Evolutionary conservation across 1,139 yeast genomes (phyloP), one percentile per base, ranked within the genome.

Genomic region (Saccharomyces hybrid): DNA sequence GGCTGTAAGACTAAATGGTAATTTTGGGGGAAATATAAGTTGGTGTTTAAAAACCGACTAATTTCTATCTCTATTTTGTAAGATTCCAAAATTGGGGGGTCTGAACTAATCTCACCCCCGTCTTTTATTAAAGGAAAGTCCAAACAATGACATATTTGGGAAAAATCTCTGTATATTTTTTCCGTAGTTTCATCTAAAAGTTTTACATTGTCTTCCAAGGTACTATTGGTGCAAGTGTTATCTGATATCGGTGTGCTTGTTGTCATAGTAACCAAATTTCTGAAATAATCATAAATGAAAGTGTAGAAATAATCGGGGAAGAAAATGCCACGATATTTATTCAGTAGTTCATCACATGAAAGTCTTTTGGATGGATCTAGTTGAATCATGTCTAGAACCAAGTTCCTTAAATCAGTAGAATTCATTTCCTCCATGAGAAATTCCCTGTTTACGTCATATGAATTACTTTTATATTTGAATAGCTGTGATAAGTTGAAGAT

Each of bases 401-500:
- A 68, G 19, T 77, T 74, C 56, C 78, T 76, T 1, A 88, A 75
- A 46, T 74, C 62, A 0, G 66, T 61, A 60, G 86, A 83, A 26
- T 78, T 44, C 75, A 50, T 86, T 79, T 26, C 78, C 76, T 31
- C 79, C 74, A 57, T 85, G 69, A 61, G 53, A 28, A 55, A 58
- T 14, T 44, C 42, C 42, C 54, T 59, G 9, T 80, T 81, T 0
- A 96, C 95, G 7, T 68, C 66, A 63, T 79, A 84, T 57, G 86
- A 91, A 5, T 82, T 79, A 59, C 80, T 81, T 63, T 84, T 84
- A 70, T 87, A 93, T 70, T 86, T 87, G 75, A 88, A 90, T 59
- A 91, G 73, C 65, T 90, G 96, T 0, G 98, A 85, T 19, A 93
- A 75, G 0, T 96, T 84, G 68, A 95, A 91, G 0, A 89, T 78